These are phyloP conservation scores for Verticillium dahliae DNA, from an alignment of 2,329 filamentous ascomycete species.

Conservation along the genomic window DNA sequence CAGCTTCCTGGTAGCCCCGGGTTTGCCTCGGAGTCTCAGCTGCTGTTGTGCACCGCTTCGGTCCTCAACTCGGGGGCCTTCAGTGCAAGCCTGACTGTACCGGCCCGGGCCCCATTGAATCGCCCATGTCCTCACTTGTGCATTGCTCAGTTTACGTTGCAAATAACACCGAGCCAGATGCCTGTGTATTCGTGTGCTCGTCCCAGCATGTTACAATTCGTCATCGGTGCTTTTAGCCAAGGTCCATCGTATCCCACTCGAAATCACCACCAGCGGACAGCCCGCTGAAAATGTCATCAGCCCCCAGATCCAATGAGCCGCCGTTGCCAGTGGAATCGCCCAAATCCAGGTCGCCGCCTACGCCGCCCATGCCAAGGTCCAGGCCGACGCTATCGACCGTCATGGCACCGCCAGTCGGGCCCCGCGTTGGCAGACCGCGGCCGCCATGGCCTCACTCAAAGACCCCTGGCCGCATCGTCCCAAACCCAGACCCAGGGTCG, in stretches of 20 bases:
- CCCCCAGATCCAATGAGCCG: constrained; percentile 29
- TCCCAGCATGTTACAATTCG: background rate
- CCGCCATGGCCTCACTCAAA: constrained; percentile 35
- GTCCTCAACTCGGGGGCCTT: too few relatives aligned
- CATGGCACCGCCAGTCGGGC: constrained; percentile 32
- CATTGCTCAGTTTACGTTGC: too few relatives aligned
- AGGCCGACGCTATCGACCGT: constrained; percentile 34
- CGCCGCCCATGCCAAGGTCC: constrained; percentile 35
- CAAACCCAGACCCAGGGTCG: constrained; percentile 33
- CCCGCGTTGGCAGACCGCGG: constrained; percentile 26
- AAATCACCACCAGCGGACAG: constrained; percentile 38
- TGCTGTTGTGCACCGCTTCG: too few relatives aligned
- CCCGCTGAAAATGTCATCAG: constrained; percentile 28
- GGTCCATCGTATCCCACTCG: constrained; percentile 29
- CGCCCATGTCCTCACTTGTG: too few relatives aligned
- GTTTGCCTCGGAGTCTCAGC: too few relatives aligned
- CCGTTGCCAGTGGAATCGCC: constrained; percentile 25
- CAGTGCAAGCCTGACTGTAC: background rate
- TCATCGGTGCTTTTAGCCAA: constrained; percentile 6
- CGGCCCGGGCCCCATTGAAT: background rate
- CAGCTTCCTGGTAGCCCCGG: too few relatives aligned
- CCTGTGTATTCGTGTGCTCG: background rate
- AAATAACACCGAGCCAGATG: background rate
- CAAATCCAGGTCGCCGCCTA: constrained; percentile 31
- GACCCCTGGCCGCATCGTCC: constrained; percentile 21